Percentiles rank a stretch among this genome's conserved stretches.
These are phyloP conservation scores for Trichoderma guizhouense DNA, from an alignment of 2,329 filamentous ascomycete species.

Conservation along the genomic window DNA sequence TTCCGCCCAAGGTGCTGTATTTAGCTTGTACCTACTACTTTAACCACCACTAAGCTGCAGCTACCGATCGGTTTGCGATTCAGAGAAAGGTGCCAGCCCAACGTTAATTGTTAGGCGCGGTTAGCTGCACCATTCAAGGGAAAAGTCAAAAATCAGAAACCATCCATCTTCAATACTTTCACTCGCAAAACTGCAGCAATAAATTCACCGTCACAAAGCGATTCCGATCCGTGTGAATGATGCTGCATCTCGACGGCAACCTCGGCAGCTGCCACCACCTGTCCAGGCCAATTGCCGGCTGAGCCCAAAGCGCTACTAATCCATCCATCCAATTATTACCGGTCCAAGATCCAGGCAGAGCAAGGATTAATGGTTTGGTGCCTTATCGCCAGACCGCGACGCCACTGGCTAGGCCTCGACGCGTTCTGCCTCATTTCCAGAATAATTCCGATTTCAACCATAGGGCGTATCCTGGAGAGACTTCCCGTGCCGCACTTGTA, in stretches of 20 bases:
- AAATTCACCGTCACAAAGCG: not conserved
- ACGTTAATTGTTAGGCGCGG: not conserved
- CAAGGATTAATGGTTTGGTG: conserved; percentile 23
- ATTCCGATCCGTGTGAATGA: not conserved
- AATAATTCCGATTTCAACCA: conserved; percentile 13
- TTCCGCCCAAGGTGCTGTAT: not conserved
- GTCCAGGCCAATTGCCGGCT: not conserved
- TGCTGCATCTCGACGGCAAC: not conserved
- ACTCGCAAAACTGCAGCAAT: not conserved
- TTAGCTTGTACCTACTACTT: not conserved
- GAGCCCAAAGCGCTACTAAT: not conserved
- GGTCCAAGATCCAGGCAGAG: not conserved
- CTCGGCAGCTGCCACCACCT: conserved; percentile 3
- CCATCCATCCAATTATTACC: not conserved
- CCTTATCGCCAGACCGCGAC: conserved; percentile 17
- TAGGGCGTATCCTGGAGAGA: conserved; percentile 18
- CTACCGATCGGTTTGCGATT: not conserved
- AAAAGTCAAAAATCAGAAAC: not conserved
- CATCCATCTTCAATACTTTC: not conserved
- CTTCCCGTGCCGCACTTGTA: conserved; percentile 8
- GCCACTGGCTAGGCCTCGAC: not conserved
- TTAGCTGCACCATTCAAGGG: not conserved
- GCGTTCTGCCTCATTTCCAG: conserved; percentile 23
- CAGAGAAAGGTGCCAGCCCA: not conserved
- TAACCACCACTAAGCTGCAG: not conserved